Base-by-base conservation (phyloP, 768 basidiomycete species). In the Russula sp. region DNA sequence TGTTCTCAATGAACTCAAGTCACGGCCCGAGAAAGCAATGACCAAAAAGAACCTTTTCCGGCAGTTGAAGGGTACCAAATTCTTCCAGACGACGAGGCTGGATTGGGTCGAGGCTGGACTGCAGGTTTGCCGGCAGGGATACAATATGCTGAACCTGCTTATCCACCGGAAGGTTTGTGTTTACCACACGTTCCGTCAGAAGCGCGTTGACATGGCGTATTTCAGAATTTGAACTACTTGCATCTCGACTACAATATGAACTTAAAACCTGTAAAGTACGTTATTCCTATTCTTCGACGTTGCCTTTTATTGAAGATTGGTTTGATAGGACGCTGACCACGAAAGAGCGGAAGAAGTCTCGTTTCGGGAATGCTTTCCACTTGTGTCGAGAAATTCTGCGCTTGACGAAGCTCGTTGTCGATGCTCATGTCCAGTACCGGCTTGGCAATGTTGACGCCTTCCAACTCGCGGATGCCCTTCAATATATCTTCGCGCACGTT, bases 31-130 rank as follows among this genome's bases (percentile, higher is more conserved):
- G 75, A 98, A 97, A 76, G 89, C 97, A 9, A 96, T 97, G 91
- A 89, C 92, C 68, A 98, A 96, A 85, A 94, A 96, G 79, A 97
- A 95, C 72, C 74, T 98, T 56, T 98, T 99, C 84, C 83, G 93
- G 50, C 92, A 94, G 73, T 80, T 94, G 62, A 98, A 98, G 77
- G 89, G 92, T n/a, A 99, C 97, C 63, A 98, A 98, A 77, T 99
- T 99, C 79, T 99, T 99, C 87, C 97, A 98, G 80, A 93, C 92
- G 16, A 99, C 97, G 5, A 92, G 84, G 69, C 77, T 99, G 69
- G 97, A 99, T 75, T 99, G 97, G 97, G 96, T 99, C 42, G 97
- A 99, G 75, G 97, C 96, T 3, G 97, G 97, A 69, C 77, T 99
- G 65, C 97, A 99, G 76, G 96, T 99, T 59, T 98, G 96, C 79